A percentile compares a stretch with the other conserved stretches of the same genome.
These are phyloP conservation scores for Beauveria varroae DNA, from an alignment of 2,329 filamentous ascomycete genomes.

Conservation along the genomic window DNA sequence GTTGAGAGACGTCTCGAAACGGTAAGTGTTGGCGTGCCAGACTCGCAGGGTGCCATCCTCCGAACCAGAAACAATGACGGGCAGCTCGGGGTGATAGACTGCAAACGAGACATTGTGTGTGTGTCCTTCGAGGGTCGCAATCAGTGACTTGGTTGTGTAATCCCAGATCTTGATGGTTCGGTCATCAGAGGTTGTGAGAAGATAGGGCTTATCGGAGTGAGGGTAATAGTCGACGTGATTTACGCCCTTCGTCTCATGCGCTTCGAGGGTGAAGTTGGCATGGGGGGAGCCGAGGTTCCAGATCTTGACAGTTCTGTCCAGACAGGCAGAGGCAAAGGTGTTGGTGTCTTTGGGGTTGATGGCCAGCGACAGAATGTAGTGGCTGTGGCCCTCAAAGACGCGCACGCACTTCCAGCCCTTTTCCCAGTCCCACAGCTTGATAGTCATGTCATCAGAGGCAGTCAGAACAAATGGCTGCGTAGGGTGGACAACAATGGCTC, in stretches of 20 bases:
- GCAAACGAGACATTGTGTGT: constrained; percentile 98
- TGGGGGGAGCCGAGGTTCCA: constrained; percentile 93
- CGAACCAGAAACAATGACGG: constrained; percentile 94
- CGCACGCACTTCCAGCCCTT: constrained; percentile 97
- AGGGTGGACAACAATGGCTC: constrained; percentile 91
- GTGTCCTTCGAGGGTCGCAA: constrained; percentile 93
- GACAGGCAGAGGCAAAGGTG: constrained; percentile 83
- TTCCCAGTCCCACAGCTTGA: constrained; percentile 99
- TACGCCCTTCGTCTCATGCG: constrained; percentile 93
- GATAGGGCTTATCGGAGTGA: constrained; percentile 70
- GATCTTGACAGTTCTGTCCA: constrained; percentile 95
- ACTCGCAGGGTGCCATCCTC: constrained; percentile 97
- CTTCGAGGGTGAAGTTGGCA: constrained; percentile 93
- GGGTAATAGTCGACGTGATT: constrained; percentile 93
- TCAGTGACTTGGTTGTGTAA: constrained; percentile 95
- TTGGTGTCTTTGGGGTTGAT: constrained; percentile 98
- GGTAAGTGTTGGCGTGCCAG: constrained; percentile 97
- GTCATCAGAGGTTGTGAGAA: constrained; percentile 94
- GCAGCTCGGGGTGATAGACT: constrained; percentile 93
- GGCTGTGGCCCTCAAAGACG: constrained; percentile 90
- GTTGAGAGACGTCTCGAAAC: constrained; percentile 90
- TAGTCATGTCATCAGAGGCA: constrained; percentile 96
- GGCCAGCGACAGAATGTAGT: constrained; percentile 93
- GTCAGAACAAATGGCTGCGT: constrained; percentile 94
- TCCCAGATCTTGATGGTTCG: constrained; percentile 98